Conservation (phyloP, 352 stramenopile species). For the Globisporangium spinosum region DNA sequence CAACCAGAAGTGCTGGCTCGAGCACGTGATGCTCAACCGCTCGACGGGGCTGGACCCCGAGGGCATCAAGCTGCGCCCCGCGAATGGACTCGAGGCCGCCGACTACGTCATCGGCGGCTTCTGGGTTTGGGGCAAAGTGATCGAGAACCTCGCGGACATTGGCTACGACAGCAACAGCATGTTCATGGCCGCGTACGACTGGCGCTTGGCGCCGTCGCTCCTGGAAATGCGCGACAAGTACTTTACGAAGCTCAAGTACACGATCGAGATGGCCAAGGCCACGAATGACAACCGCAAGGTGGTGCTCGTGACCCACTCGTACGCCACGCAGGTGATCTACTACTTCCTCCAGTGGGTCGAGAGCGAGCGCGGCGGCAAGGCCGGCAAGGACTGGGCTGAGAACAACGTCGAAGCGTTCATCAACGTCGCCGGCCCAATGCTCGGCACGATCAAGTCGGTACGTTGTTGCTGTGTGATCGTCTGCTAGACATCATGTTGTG, state of each 20-base stretch:
- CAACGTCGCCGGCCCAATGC: slow-evolving; percentile 92
- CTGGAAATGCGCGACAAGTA: slow-evolving; percentile 81
- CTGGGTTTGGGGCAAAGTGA: slow-evolving; percentile 93
- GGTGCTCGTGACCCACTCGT: slow-evolving; percentile 91
- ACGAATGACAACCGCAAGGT: slow-evolving; percentile 79
- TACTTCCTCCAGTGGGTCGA: slow-evolving; percentile 96
- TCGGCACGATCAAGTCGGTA: slow-evolving; percentile 89
- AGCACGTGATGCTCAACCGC: slow-evolving; percentile 91
- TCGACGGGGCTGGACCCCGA: slow-evolving; percentile 87
- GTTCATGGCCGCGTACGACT: slow-evolving; percentile 87
- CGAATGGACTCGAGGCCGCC: slow-evolving; percentile 88
- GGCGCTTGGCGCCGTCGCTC: slow-evolving; percentile 66
- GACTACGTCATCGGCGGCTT: slow-evolving; percentile 94
- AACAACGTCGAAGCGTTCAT: slow-evolving; percentile 89
- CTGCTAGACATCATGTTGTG: background rate
- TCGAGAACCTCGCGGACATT: slow-evolving; percentile 89
- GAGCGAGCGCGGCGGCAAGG: slow-evolving; percentile 73
- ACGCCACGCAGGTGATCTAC: slow-evolving; percentile 89
- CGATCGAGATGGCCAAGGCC: slow-evolving; percentile 87
- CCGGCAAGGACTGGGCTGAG: slow-evolving; percentile 91
- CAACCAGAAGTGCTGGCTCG: slow-evolving; percentile 90
- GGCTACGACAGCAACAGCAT: slow-evolving; percentile 92
- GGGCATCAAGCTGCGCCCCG: slow-evolving; percentile 70
- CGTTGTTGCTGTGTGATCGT: background rate
- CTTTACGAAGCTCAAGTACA: slow-evolving; percentile 92